Conservation (phyloP, 2,329 filamentous ascomycete genomes). For the Ophiostoma australiae region DNA sequence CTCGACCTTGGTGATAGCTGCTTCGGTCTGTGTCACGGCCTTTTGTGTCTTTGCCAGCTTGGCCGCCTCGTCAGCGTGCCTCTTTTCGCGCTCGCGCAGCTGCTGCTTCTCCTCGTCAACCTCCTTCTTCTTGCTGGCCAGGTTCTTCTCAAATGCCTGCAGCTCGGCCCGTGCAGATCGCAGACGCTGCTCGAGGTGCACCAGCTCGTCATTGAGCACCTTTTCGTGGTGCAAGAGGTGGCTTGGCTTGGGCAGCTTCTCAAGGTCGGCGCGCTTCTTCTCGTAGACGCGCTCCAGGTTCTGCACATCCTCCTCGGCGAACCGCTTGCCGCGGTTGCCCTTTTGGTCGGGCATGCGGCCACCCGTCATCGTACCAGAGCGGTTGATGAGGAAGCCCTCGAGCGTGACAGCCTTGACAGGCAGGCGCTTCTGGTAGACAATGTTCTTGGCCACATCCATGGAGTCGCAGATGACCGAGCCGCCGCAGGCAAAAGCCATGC, state of each 20-base stretch:
- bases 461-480: conserved; percentile 93
- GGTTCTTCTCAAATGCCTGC: conserved; percentile 72
- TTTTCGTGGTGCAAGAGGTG: conserved; percentile 75
- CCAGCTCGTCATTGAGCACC: conserved; percentile 70
- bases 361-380: conserved; percentile 94
- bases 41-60: conserved; percentile 57
- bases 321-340: conserved; percentile 66
- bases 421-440: conserved; percentile 79
- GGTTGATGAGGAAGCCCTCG: conserved; percentile 95
- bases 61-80: conserved; percentile 65
- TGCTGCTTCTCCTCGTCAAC: conserved; percentile 67
- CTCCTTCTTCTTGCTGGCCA: conserved; percentile 78
- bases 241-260: conserved; percentile 72
- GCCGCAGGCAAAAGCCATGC: conserved; percentile 90
- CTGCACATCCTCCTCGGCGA: conserved; percentile 85
- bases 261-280: conserved; percentile 71
- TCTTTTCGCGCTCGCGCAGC: conserved; percentile 70
- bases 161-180: conserved; percentile 69
- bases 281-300: conserved; percentile 72
- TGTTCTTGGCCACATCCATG: conserved; percentile 76
- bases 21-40: conserved; percentile 49
- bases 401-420: conserved; percentile 92
- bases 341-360: conserved; percentile 74
- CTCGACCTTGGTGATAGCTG: conserved; percentile 72
- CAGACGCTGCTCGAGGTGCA: conserved; percentile 72